Evolutionary conservation across 140 eudicot species (phyloP), one percentile per base, ranked within the genome.

Genomic region (Bidens hawaiensis): DNA sequence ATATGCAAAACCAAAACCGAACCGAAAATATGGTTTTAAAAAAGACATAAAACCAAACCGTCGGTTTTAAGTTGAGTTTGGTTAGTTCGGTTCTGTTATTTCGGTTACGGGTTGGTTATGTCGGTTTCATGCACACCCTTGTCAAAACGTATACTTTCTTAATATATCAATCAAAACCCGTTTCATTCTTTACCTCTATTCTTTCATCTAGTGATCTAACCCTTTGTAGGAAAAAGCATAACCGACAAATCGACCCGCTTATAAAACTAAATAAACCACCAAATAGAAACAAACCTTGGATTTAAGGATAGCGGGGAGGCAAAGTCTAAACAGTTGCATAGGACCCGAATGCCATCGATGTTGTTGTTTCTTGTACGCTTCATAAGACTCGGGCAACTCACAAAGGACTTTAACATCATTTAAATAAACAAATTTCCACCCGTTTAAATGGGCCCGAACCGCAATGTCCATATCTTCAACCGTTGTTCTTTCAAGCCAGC

Each of bases 321-420:
- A 90, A 42, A 90, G 76, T 69, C 97, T 64, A 57, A 90, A 90
- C 62, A 90, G 97, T 72, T 90, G 97, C 97, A 90, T 90, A 2
- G 95, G 97, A 58, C 97, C 97, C 6, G 97, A 90, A 76, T 90
- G 97, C 97, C 97, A 90, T 13, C 97, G 85, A 61, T 90, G 90
- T 23, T 90, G 97, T 62, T 89, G 97, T 68, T 89, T 89, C 71
- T 86, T 85, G 74, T 89, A 89, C 3, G 97, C 95, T 72, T 85
- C 95, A 77, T 86, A 89, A 4, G 97, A 89, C 70, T 86, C 97
- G 0, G 97, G 97, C 62, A 89, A 61, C 54, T 89, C 97, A 50
- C 97, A 89, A 23, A 83, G 83, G 19, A 81, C 97, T 64, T 55
- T 74, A 23, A 86, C 97, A 55, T 89, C 97, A 26, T 89, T 89